A percentile compares a stretch with the other conserved stretches of the same genome.
Evolutionary conservation across 441 rosid genomes (phyloP).

Genomic region (Euphorbia schlechtendalii): DNA sequence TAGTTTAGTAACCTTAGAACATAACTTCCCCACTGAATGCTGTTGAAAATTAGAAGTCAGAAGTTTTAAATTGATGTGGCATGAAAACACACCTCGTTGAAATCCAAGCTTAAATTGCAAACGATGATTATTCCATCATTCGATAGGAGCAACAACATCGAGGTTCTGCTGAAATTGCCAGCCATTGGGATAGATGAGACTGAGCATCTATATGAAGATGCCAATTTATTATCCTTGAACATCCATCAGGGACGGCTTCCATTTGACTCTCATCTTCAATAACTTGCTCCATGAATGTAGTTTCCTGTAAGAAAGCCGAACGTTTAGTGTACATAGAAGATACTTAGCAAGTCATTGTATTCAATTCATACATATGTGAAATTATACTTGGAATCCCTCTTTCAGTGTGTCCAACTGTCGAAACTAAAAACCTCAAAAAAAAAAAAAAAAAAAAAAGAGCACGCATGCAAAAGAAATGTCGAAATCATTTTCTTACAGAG

Average conservation of each 20-base stretch:
- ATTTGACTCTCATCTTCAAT: constrained; percentile 91
- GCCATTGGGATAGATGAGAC: constrained; percentile 62
- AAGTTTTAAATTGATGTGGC: neutral
- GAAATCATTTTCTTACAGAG: neutral
- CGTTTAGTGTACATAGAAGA: neutral
- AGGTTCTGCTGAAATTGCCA: constrained; percentile 72
- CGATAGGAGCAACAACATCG: constrained; percentile 41
- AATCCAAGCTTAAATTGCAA: constrained; percentile 21
- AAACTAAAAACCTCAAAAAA: too few species aligned
- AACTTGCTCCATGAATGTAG: constrained; percentile 84
- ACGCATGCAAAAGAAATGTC: neutral
- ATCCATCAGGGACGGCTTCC: constrained; percentile 65
- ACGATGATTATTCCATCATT: constrained; percentile 26
- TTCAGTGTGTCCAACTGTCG: constrained; percentile 76
- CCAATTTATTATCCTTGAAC: constrained; percentile 84
- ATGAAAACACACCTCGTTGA: constrained; percentile 22
- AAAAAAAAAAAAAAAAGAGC: too few species aligned
- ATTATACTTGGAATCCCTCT: constrained; percentile 87
- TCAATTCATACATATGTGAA: neutral
- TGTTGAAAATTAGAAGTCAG: neutral
- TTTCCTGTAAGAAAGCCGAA: constrained; percentile 46
- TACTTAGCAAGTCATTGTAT: neutral
- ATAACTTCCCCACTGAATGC: neutral
- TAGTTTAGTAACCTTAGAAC: neutral
- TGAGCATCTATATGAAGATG: constrained; percentile 79